These are phyloP conservation scores for Lasiosphaeria ovina DNA, from an alignment of 495 filamentous ascomycete genomes.

Conservation along the genomic window DNA sequence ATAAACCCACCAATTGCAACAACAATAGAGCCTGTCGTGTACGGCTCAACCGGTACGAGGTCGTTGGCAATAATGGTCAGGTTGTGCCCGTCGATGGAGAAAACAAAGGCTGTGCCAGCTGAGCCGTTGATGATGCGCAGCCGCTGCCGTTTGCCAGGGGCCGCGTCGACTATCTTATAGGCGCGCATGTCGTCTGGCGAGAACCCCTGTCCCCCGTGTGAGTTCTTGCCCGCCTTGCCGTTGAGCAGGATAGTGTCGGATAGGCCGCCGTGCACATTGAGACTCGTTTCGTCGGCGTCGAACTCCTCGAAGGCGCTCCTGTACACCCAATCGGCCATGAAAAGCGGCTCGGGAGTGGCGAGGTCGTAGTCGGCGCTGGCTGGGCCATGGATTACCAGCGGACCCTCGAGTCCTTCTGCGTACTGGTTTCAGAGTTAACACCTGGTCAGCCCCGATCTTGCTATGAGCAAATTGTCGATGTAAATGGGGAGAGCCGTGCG, in stretches of 20 bases:
- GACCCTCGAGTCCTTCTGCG: conserved; percentile 41
- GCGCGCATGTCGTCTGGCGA: conserved; percentile 20
- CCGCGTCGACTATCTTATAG: conserved; percentile 30
- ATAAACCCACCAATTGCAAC: conserved; percentile 50
- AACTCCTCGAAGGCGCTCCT: conserved; percentile 22
- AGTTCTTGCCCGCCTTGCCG: conserved; percentile 32
- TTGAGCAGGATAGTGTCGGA: conserved; percentile 31
- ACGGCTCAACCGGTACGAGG: conserved; percentile 48
- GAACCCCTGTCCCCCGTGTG: neutral
- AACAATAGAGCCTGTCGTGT: conserved; percentile 41
- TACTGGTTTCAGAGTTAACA: conserved; percentile 43
- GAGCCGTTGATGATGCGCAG: conserved; percentile 50
- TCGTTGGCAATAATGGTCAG: conserved; percentile 48
- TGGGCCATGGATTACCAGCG: conserved; percentile 21
- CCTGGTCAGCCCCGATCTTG: too few species aligned
- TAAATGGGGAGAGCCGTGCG: neutral
- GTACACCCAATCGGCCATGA: conserved; percentile 32
- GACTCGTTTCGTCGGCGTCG: conserved; percentile 23
- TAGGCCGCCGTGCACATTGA: conserved; percentile 31
- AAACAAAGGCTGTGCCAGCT: conserved; percentile 5
- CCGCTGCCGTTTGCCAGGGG: conserved; percentile 32
- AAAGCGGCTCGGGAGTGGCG: conserved; percentile 22
- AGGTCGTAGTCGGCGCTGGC: conserved; percentile 41
- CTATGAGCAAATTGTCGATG: conserved; percentile 31
- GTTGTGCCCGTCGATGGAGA: conserved; percentile 46